Evolutionary conservation across 768 basidiomycete genomes (phyloP), one percentile per base, ranked within the genome.

Genomic region (Saitozyma sp.): DNA sequence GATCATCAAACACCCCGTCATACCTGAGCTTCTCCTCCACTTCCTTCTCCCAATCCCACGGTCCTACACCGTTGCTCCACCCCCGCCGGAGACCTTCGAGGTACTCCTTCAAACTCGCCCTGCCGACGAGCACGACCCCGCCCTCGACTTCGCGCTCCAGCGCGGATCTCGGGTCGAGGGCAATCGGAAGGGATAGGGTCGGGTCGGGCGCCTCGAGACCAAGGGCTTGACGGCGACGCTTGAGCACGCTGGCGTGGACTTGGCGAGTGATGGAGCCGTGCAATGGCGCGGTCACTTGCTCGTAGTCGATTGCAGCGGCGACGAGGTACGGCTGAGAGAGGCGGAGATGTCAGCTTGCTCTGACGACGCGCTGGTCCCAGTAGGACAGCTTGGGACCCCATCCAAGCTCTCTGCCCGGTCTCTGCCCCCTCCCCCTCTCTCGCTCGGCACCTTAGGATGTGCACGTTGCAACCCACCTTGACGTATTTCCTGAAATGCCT

Each of bases 401-500:
- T 14, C 19, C 20, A 14, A 16, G 6, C 40, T 38, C 39, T 13
- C 20, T 4, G 14, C 29, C 16, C 10, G 4, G 20, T 14, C 40
- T 9, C 58, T 46, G 58, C 57, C 59, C 52, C n/a, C 53, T 42
- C 71, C 86, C 67, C 66, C 42, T 9, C 29, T 29, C 29, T 5
- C 29, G 29, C 29, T 29, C 29, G 29, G 29, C 29, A 29, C 29
- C 5, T 29, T 29, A 5, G 29, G 29, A 29, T 29, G 29, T 46
- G 45, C 45, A 17, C 11, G 13, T 46, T 46, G 13, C 6, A 6
- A 46, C 80, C 59, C 57, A 96, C 96, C 89, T 96, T 95, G 82
- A 97, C 86, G 81, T 96, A 98, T 83, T 90, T 92, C 79, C 90
- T 89, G 83, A 98, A 98, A 83, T 92, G 91, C 81, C 84, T 87